Evolutionary conservation across 768 basidiomycete genomes (phyloP).

Genomic region (Dioszegia aurantiaca): DNA sequence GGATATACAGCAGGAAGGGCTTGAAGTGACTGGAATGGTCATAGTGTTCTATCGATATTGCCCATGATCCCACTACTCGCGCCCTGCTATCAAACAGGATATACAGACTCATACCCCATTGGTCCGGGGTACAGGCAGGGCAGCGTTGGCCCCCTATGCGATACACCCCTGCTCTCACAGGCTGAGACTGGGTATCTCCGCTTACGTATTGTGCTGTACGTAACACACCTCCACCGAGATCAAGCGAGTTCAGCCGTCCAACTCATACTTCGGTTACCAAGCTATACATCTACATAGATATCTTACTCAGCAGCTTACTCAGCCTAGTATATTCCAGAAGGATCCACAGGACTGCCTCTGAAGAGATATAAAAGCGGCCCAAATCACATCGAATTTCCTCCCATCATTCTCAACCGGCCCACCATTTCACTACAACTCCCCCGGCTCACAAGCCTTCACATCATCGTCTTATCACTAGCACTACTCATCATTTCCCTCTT

Average conservation of each 20-base stretch:
- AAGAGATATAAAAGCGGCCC: neutral
- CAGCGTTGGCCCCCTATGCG: too few species aligned
- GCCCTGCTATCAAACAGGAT: too few species aligned
- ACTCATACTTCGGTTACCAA: neutral
- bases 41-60: too few species aligned
- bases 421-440: slow-evolving; percentile 1
- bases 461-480: neutral
- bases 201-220: too few species aligned
- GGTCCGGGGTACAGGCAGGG: too few species aligned
- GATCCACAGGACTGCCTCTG: too few species aligned
- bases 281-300: neutral
- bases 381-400: neutral
- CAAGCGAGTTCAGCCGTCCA: too few species aligned
- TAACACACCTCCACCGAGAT: neutral
- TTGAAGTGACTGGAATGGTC: neutral
- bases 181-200: too few species aligned
- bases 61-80: too few species aligned
- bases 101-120: too few species aligned
- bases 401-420: neutral
- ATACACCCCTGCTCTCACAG: too few species aligned
- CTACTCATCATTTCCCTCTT: slow-evolving; percentile 9
- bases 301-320: neutral
- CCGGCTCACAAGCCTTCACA: neutral
- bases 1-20: neutral
- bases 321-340: neutral